Evolutionary conservation across 805 yeast genomes (phyloP), one percentile per base, ranked within the genome.

Genomic region (Pichia membranifaciens): DNA sequence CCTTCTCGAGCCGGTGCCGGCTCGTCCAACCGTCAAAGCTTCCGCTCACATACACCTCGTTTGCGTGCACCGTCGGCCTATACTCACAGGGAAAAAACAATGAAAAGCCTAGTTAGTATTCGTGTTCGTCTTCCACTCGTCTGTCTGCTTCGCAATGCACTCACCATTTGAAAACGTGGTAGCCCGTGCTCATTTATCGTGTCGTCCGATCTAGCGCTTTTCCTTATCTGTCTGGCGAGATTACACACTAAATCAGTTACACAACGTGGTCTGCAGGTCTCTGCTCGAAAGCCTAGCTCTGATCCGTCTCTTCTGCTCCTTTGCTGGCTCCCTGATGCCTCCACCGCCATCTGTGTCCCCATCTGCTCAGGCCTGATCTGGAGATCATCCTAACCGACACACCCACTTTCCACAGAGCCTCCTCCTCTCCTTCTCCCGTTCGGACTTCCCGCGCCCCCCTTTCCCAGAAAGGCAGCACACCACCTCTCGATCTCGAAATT

Each of bases 1-100:
- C 69, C 56, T 67, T 68, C 34, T 66, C 68, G 47, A 79, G 62
- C 25, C 63, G 65, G 41, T 73, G 66, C 3, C 76, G 64, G 56
- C 72, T 70, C 35, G 70, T 48, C 85, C 85, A 80, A 55, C 75
- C 68, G 55, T 77, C 82, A 58, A 76, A 76, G 25, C 75, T 68
- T n/a, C 84, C 84, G 34, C 84, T 76, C 40, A 80, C 78, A 51
- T 72, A 75, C 38, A 79, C 84, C n/a, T 66, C 59, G 3, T 51
- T 51, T 5, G 61, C 65, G 39, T 52, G 38, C 2, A 50, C 17
- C 5, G 54, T 51, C 7, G 68, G 68, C 71, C 71, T 68, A 23
- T 20, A 37, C 3, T 33, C 16, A n/a, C n/a, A 6, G 17, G 13
- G n/a, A 20, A 23, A n/a, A 31, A 37, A 10, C 23, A 36, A 43